Evolutionary conservation across 1,284 basidiomycete genomes (phyloP).

Genomic region (Cryptococcus sp.): DNA sequence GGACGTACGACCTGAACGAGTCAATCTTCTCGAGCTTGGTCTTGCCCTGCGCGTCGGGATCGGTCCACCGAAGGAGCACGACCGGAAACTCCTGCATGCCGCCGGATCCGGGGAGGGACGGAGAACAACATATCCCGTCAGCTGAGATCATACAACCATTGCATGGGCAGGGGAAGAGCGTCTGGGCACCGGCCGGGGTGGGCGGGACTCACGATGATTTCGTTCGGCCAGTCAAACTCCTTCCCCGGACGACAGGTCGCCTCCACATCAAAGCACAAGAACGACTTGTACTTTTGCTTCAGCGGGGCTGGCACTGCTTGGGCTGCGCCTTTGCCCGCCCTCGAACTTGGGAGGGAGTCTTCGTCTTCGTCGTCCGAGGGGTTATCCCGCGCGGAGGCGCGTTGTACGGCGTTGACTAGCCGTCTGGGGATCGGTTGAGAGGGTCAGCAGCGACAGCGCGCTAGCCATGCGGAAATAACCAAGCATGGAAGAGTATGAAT

Average conservation of each 20-base stretch:
- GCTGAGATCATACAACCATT: too few species aligned
- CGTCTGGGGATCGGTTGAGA: neutral
- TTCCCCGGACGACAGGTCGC: conserved; percentile 72
- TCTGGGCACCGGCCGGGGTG: too few species aligned
- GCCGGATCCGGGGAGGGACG: too few species aligned
- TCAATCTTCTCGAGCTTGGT: conserved; percentile 39
- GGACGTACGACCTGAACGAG: conserved; percentile 84
- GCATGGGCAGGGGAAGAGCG: too few species aligned
- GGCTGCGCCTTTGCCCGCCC: neutral
- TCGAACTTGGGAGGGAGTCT: neutral
- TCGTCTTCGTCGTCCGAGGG: conserved; percentile 7
- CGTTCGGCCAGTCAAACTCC: conserved; percentile 76
- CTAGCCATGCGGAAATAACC: too few species aligned
- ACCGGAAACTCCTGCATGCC: conserved; percentile 53
- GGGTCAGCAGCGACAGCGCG: too few species aligned
- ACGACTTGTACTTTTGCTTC: conserved; percentile 41
- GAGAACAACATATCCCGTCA: neutral
- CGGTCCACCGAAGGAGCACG: conserved; percentile 76
- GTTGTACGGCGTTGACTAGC: conserved; percentile 12
- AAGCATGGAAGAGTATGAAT: too few species aligned
- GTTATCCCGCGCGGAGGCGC: conserved; percentile 9
- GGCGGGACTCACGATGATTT: conserved; percentile 82
- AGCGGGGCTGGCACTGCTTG: neutral
- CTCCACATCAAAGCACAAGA: conserved; percentile 63
- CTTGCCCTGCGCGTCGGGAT: conserved; percentile 35